Percentiles rank a stretch among this genome's conserved stretches.
Evolutionary conservation across 2,329 filamentous ascomycete species (phyloP).

Genomic region (Lachnellula suecica): DNA sequence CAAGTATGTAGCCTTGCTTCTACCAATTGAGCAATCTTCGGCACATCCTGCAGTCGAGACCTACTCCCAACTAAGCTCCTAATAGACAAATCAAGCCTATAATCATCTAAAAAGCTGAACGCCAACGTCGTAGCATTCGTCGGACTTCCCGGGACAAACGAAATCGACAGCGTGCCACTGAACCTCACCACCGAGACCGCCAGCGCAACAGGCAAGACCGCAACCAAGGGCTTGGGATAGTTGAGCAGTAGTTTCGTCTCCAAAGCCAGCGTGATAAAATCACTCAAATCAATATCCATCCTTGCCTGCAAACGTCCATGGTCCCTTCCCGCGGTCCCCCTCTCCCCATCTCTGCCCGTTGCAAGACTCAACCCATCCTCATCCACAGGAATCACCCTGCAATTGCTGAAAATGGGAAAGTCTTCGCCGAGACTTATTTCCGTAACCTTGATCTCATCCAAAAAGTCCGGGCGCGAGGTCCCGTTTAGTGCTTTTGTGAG

Average conservation of each 20-base stretch:
- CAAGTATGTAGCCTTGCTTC: conserved; percentile 78
- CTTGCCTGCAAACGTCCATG: conserved; percentile 84
- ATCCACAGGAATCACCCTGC: conserved; percentile 87
- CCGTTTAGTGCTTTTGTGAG: conserved; percentile 86
- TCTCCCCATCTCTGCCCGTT: conserved; percentile 22
- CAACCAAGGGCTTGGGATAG: conserved; percentile 86
- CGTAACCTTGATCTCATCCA: conserved; percentile 91
- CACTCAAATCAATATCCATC: conserved; percentile 96
- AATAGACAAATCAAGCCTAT: conserved; percentile 79
- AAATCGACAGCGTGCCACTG: conserved; percentile 90
- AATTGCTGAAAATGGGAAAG: conserved; percentile 98
- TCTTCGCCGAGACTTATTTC: conserved; percentile 94
- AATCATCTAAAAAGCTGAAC: conserved; percentile 91
- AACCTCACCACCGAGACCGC: conserved; percentile 92
- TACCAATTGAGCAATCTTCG: conserved; percentile 83
- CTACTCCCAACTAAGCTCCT: conserved; percentile 76
- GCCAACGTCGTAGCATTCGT: conserved; percentile 79
- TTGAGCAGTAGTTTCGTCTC: conserved; percentile 95
- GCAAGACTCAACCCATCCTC: conserved; percentile 68
- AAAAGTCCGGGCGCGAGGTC: conserved; percentile 81
- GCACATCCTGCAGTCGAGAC: conserved; percentile 80
- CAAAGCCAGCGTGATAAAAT: conserved; percentile 91
- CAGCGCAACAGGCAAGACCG: conserved; percentile 86
- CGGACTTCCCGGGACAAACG: conserved; percentile 77
- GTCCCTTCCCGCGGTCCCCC: conserved; percentile 41